Conservation (phyloP, 371 early-diverging fungal genomes). For the Gilbertella persicaria region DNA sequence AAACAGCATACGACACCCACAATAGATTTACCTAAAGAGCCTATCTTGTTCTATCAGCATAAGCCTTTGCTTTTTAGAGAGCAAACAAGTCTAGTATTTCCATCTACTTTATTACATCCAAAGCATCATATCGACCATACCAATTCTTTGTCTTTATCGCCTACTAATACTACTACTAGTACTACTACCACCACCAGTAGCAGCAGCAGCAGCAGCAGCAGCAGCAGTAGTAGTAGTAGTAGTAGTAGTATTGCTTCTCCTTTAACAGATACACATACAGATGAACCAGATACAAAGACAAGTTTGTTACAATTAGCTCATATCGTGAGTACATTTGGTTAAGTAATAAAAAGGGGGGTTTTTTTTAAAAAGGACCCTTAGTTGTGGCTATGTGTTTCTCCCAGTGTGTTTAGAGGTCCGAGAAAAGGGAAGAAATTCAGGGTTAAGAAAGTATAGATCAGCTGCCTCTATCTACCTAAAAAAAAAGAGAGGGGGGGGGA, state of each 20-base stretch:
- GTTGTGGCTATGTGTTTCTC: too few species aligned
- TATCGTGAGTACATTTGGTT: not conserved
- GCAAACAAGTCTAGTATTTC: not conserved
- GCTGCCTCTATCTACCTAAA: too few species aligned
- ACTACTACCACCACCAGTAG: too few species aligned
- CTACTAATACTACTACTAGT: not conserved
- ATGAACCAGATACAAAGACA: not conserved
- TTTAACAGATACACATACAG: not conserved
- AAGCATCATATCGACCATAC: slow-evolving; percentile 1
- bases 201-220: too few species aligned
- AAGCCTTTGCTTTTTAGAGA: slow-evolving; percentile 9
- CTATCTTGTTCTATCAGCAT: slow-evolving; percentile 17
- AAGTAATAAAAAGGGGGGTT: not conserved
- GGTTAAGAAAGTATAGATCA: too few species aligned
- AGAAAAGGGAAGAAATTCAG: too few species aligned
- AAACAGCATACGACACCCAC: slow-evolving; percentile 9
- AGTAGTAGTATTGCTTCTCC: not conserved
- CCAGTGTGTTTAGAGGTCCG: too few species aligned
- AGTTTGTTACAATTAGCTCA: not conserved
- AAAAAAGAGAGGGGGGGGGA: too few species aligned
- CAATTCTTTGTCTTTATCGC: not conserved
- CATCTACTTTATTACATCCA: slow-evolving; percentile 25
- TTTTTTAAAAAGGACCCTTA: too few species aligned
- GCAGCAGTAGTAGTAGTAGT: too few species aligned
- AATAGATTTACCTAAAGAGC: slow-evolving; percentile 3